These are phyloP conservation scores for Rhizopogon salebrosus DNA, from an alignment of 768 basidiomycete species.

Conservation along the genomic window DNA sequence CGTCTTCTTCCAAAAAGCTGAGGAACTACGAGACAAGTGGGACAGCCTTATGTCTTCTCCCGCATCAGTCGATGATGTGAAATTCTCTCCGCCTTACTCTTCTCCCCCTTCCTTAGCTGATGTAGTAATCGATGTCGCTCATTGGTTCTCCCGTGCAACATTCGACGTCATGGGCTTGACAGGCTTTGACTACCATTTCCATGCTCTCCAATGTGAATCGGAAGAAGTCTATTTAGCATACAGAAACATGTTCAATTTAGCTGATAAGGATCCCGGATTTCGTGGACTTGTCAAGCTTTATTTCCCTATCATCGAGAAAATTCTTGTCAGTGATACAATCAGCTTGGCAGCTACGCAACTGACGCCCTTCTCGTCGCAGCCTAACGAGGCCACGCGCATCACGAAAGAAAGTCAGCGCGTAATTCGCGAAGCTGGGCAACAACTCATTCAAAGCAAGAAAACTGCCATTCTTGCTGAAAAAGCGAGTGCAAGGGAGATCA, in stretches of 20 bases:
- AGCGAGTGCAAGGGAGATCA: conserved; percentile 21
- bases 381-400: conserved; percentile 33
- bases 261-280: conserved; percentile 39
- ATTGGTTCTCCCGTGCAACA: conserved; percentile 57
- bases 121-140: conserved; percentile 41
- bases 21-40: conserved; percentile 45
- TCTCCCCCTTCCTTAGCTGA: conserved; percentile 4
- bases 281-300: conserved; percentile 39
- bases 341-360: not conserved
- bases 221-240: conserved; percentile 46
- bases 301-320: conserved; percentile 38
- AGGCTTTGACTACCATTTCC: conserved; percentile 49
- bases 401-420: conserved; percentile 34
- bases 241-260: conserved; percentile 43
- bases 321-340: conserved; percentile 34
- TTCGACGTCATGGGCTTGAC: conserved; percentile 63
- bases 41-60: conserved; percentile 21
- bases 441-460: conserved; percentile 41
- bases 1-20: conserved; percentile 47
- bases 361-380: conserved; percentile 26
- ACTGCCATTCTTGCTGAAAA: conserved; percentile 31
- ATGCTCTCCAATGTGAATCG: conserved; percentile 42
- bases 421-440: conserved; percentile 37
- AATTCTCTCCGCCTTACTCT: conserved; percentile 2
- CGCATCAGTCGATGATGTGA: not conserved